Conservation (phyloP, 106 monocot genomes). For the Dioscorea zingiberensis region DNA sequence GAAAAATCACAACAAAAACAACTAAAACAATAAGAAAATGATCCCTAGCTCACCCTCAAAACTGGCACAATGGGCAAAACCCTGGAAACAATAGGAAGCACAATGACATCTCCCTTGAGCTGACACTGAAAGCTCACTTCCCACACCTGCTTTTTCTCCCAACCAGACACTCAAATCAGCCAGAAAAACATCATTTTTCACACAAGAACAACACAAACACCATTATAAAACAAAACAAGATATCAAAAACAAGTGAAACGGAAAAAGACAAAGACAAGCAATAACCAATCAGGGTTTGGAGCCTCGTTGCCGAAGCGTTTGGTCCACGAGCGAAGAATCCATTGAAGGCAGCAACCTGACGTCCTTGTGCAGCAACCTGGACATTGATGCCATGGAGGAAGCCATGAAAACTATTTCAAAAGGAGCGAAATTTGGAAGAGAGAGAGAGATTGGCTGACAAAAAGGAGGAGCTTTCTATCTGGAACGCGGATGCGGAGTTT, state of each 20-base stretch:
- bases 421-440: not conserved
- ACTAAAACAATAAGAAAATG: no score
- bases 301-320: not conserved
- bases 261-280: not conserved
- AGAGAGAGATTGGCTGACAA: no score
- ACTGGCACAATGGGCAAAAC: conserved; percentile 18
- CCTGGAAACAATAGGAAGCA: conserved; percentile 19
- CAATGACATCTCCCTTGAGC: conserved; percentile 8
- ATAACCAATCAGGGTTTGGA: conserved; percentile 25
- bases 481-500: no score
- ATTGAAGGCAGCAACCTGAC: conserved; percentile 9
- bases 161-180: conserved; percentile 4
- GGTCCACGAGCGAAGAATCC: conserved; percentile 1
- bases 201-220: not conserved
- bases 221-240: not conserved
- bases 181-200: not conserved
- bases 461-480: no score
- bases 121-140: conserved; percentile 6
- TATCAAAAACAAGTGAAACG: conserved; percentile 5
- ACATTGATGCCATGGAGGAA: conserved; percentile 37
- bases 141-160: conserved; percentile 6
- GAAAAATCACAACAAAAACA: no score
- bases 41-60: conserved; percentile 20
- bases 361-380: conserved; percentile 26
- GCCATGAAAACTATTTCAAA: conserved; percentile 6